A percentile compares a stretch with the other conserved stretches of the same genome.
phyloP scores from a whole-genome alignment of 352 stramenopile species.

The Phytophthora pluvialis region DNA sequence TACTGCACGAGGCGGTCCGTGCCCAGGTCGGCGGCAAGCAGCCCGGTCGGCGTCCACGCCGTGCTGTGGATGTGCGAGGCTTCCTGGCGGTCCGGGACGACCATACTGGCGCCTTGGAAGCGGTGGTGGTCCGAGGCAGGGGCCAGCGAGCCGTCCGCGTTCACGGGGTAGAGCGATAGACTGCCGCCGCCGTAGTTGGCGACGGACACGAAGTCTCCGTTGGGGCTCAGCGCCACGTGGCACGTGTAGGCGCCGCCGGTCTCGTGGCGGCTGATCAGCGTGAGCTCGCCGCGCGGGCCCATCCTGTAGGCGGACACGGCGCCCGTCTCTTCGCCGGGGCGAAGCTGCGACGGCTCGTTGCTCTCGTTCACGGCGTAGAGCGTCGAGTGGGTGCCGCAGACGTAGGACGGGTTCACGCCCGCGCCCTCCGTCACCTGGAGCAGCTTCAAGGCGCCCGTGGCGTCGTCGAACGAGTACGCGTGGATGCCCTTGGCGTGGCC shows the following conservation, averaged over 20 bases:
- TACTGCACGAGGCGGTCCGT: slow-evolving; percentile 76
- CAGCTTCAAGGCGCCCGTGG: slow-evolving; percentile 53
- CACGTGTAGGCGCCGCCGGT: slow-evolving; percentile 64
- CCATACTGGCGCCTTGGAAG: slow-evolving; percentile 53
- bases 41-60: slow-evolving; percentile 53
- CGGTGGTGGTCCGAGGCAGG: slow-evolving; percentile 47
- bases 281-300: slow-evolving; percentile 44
- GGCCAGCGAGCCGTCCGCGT: slow-evolving; percentile 59
- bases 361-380: slow-evolving; percentile 82
- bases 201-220: slow-evolving; percentile 60
- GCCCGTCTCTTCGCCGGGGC: slow-evolving; percentile 49
- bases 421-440: slow-evolving; percentile 52
- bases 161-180: slow-evolving; percentile 63
- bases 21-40: slow-evolving; percentile 72
- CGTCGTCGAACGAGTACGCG: slow-evolving; percentile 61
- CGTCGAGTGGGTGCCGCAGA: slow-evolving; percentile 45
- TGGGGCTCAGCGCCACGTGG: slow-evolving; percentile 61
- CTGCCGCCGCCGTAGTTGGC: slow-evolving; percentile 77
- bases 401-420: slow-evolving; percentile 79
- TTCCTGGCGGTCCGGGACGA: slow-evolving; percentile 69
- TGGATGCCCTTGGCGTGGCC: slow-evolving; percentile 81
- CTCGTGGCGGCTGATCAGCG: slow-evolving; percentile 55
- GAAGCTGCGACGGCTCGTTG: slow-evolving; percentile 44
- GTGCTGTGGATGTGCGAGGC: slow-evolving; percentile 80
- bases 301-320: slow-evolving; percentile 67